phyloP scores from a whole-genome alignment of 208 protist genomes.

The Trichomonas vaginalis region DNA sequence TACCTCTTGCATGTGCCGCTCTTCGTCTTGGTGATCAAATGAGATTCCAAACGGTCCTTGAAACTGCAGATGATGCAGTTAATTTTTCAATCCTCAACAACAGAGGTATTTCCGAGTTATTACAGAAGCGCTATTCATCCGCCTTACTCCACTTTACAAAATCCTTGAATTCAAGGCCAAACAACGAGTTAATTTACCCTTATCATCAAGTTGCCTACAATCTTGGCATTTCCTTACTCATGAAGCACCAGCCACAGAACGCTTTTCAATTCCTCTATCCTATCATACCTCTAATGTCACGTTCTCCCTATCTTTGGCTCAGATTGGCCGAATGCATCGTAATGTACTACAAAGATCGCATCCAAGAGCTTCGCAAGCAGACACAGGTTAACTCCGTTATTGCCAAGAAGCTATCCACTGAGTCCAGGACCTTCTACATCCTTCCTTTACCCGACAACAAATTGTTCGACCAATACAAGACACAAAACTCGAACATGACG shows the following conservation, averaged over 20 bases:
- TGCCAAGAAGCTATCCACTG: neutral
- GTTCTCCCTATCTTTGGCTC: neutral
- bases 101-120: neutral
- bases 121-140: conserved; percentile 2
- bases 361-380: neutral
- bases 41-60: neutral
- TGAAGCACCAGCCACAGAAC: neutral
- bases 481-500: neutral
- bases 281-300: neutral
- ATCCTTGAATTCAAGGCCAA: neutral
- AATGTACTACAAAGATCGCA: neutral
- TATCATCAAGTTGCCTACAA: neutral
- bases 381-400: neutral
- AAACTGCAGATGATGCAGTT: neutral
- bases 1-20: neutral
- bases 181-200: neutral
- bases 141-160: neutral
- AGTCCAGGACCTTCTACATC: neutral
- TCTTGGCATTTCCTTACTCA: neutral
- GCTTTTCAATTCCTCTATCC: neutral
- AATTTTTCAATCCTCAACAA: neutral
- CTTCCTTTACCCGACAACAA: neutral
- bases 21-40: neutral
- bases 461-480: neutral
- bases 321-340: neutral